phyloP scores from a whole-genome alignment of 345 rosid genomes.

The Adansonia digitata region DNA sequence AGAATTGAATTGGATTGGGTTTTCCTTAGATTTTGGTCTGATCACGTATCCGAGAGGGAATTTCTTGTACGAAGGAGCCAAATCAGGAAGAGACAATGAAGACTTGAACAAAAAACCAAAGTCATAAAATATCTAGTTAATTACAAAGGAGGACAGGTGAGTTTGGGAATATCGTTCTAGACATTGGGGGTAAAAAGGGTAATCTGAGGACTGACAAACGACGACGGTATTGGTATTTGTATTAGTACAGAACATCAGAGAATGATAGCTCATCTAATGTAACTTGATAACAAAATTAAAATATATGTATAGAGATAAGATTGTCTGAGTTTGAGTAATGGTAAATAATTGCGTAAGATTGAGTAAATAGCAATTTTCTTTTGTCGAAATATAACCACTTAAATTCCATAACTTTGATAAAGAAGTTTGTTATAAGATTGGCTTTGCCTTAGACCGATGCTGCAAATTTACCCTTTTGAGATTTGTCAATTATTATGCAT shows the following conservation, averaged over 20 bases:
- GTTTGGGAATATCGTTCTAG: background rate
- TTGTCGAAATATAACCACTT: background rate
- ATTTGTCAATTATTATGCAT: too few species aligned
- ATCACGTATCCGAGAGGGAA: background rate
- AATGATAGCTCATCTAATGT: too few species aligned
- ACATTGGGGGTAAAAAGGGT: background rate
- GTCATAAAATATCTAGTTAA: background rate
- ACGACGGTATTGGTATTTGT: background rate
- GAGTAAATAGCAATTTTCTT: background rate
- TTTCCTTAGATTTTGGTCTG: slow-evolving; percentile 1
- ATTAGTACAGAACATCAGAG: too few species aligned
- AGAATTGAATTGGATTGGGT: slow-evolving; percentile 14
- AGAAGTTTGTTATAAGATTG: too few species aligned
- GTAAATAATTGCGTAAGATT: background rate
- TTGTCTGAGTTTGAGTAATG: background rate
- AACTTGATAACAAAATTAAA: too few species aligned
- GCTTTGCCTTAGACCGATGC: background rate
- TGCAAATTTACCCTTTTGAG: too few species aligned
- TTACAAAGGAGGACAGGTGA: background rate
- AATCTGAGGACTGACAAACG: background rate
- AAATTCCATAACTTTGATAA: too few species aligned
- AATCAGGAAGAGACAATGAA: background rate
- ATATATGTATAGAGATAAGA: too few species aligned
- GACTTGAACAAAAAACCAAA: background rate
- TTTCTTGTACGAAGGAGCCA: background rate